Percentiles rank a stretch among this genome's conserved stretches.
Evolutionary conservation across 306 rosid genomes (phyloP).

Genomic region (Begonia masoniana): DNA sequence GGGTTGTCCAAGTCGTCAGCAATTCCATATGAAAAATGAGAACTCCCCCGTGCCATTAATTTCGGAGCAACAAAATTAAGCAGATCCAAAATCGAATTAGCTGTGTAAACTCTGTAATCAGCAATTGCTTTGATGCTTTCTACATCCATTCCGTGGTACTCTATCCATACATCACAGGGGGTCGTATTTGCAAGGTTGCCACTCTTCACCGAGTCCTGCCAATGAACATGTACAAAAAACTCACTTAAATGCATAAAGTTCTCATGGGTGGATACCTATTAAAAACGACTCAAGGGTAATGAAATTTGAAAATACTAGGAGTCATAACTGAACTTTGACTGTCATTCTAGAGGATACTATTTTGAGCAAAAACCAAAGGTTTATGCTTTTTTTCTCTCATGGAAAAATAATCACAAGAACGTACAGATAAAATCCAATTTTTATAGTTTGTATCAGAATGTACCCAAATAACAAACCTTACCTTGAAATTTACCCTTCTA

Average conservation of each 20-base stretch:
- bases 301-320: too few relatives aligned
- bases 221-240: slow-evolving; percentile 1
- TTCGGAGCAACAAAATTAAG: slow-evolving; percentile 78
- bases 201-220: slow-evolving; percentile 54
- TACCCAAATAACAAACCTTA: slow-evolving; percentile 11
- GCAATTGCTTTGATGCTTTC: slow-evolving; percentile 61
- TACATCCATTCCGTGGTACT: slow-evolving; percentile 69
- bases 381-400: too few relatives aligned
- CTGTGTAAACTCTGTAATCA: slow-evolving; percentile 61
- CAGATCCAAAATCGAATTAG: slow-evolving; percentile 48
- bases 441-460: too few relatives aligned
- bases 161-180: slow-evolving; percentile 71
- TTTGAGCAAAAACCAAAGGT: too few relatives aligned
- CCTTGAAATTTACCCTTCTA: slow-evolving; percentile 45
- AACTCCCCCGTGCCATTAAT: slow-evolving; percentile 67
- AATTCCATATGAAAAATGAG: slow-evolving; percentile 74
- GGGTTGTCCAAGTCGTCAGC: slow-evolving; percentile 73
- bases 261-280: too few relatives aligned
- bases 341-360: too few relatives aligned
- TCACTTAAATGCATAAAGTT: background rate
- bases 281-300: too few relatives aligned
- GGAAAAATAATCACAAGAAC: too few relatives aligned
- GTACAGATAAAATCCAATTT: too few relatives aligned
- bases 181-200: slow-evolving; percentile 37
- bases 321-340: too few relatives aligned